Conservation (phyloP, 2,329 filamentous ascomycete species). For the Gnomoniopsis smithogilvyi region DNA sequence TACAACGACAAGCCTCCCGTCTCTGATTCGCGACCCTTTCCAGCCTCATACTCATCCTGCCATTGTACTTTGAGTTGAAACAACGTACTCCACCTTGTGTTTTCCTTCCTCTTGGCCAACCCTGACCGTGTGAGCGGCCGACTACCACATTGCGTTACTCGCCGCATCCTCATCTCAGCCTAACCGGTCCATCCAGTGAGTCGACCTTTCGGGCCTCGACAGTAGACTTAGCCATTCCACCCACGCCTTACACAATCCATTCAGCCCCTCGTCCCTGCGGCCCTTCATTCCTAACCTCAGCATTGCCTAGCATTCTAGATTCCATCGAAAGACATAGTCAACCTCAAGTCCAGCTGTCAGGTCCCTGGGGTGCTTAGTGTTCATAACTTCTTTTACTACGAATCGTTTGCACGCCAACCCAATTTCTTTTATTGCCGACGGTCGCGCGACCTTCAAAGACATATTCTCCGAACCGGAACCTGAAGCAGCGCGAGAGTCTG, state of each 20-base stretch:
- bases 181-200: neutral
- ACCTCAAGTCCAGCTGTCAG: neutral
- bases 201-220: no score
- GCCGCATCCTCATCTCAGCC: slow-evolving; percentile 5
- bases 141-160: no score
- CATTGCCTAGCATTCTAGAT: no score
- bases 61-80: neutral
- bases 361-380: no score
- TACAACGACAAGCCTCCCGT: slow-evolving; percentile 1
- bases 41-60: neutral
- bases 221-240: no score
- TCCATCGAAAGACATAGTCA: no score
- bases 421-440: neutral
- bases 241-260: no score
- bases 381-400: no score
- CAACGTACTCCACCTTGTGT: neutral
- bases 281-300: no score
- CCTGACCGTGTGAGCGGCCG: no score
- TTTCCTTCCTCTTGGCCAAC: no score
- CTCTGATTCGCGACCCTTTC: neutral
- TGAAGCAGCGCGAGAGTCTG: neutral
- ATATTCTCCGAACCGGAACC: neutral
- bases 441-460: neutral
- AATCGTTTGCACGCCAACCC: neutral
- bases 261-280: no score